Evolutionary conservation across 2,329 filamentous ascomycete genomes (phyloP), one percentile per base, ranked within the genome.

Genomic region (Colletotrichum sp.): DNA sequence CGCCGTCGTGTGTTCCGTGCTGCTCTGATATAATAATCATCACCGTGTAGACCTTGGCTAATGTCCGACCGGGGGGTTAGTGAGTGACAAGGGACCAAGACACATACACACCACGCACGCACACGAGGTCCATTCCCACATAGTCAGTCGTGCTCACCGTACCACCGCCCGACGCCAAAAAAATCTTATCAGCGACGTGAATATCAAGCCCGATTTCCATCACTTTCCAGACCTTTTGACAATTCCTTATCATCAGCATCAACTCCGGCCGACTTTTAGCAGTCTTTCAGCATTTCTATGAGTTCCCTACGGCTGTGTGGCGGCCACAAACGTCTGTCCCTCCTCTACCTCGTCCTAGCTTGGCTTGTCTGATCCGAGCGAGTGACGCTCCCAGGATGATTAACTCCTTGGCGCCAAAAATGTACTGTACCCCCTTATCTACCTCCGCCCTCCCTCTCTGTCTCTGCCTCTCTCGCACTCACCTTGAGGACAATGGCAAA

Each of bases 311-410:
- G 15, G 25, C 32, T 25, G 44, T 16, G 60, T 72, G 69, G 44
- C 28, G 30, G 32, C 13, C 25, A 48, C 32, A 34, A 28, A 66
- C 3, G 28, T 22, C 64, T 71, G 28, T 60, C 61, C 27, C 27
- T 30, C 32, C 67, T 73, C 60, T 65, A 36, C 61, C 25, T 60
- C 30, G 63, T 63, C 44, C 64, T 64, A 55, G 73, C 73, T 73
- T 75, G 61, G 68, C 72, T 52, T 67, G 72, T 72, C 68, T 55
- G 69, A 75, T 75, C 73, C 73, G 63, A 75, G 69, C 70, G 64
- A 68, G 55, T 68, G 70, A 75, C 73, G 73, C 57, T 73, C 70
- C 73, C 70, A 68, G 73, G 69, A 68, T 68, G 73, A 59, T 68
- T 28, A 68, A 75, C 55, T 67, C 32, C 69, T 75, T 75, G 55